Conservation (phyloP, 1,284 basidiomycete genomes). For the Malassezia obtusa region DNA sequence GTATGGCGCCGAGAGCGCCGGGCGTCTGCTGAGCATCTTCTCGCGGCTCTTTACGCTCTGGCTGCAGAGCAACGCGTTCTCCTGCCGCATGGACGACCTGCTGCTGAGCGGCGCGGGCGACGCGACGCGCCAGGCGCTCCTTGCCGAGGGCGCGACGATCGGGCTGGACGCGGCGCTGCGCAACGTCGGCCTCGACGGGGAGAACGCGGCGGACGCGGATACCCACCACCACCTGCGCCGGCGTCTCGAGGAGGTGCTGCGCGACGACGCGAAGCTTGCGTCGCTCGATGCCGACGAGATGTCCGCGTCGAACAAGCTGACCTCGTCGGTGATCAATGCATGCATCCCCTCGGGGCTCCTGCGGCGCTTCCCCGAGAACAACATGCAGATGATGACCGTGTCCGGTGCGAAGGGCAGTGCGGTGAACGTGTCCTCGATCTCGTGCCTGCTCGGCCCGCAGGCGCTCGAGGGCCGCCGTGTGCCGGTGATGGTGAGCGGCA, state of each 20-base stretch:
- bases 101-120: constrained; percentile 78
- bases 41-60: constrained; percentile 93
- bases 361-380: constrained; percentile 76
- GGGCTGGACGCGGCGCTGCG: constrained; percentile 75
- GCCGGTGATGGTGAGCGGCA: constrained; percentile 96
- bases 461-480: constrained; percentile 96
- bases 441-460: constrained; percentile 91
- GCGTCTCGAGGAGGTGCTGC: constrained; percentile 77
- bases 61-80: constrained; percentile 91
- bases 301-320: constrained; percentile 58
- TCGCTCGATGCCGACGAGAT: constrained; percentile 82
- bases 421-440: constrained; percentile 96
- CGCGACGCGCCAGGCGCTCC: constrained; percentile 59
- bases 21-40: constrained; percentile 81
- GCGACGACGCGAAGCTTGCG: constrained; percentile 94
- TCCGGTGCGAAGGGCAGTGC: constrained; percentile 97
- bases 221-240: constrained; percentile 53
- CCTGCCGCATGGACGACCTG: constrained; percentile 97
- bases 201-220: constrained; percentile 35
- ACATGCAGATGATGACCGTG: constrained; percentile 99
- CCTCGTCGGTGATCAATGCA: constrained; percentile 61
- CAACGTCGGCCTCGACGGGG: constrained; percentile 53
- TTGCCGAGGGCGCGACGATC: constrained; percentile 61
- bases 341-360: constrained; percentile 75
- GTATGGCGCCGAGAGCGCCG: constrained; percentile 84